phyloP scores from a whole-genome alignment of 129 eudicot genomes.

The Oenanthe sinensis region DNA sequence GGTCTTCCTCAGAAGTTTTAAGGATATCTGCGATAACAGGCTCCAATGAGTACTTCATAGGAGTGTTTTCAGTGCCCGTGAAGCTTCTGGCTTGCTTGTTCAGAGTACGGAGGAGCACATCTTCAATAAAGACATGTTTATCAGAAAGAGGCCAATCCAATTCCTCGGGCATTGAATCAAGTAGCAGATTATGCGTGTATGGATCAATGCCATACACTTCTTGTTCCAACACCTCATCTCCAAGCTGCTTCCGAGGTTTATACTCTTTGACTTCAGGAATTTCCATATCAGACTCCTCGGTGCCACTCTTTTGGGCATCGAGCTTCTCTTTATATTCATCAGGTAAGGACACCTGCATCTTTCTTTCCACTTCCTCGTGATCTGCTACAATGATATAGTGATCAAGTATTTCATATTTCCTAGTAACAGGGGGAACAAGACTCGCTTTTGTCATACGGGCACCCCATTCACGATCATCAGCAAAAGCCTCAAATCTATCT shows the following conservation, averaged over 20 bases:
- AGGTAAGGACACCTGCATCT: slow-evolving; percentile 84
- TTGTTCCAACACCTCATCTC: slow-evolving; percentile 91
- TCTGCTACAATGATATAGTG: slow-evolving; percentile 81
- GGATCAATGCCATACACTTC: slow-evolving; percentile 99
- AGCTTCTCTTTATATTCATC: slow-evolving; percentile 84
- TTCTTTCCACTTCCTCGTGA: slow-evolving; percentile 75
- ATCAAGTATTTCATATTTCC: slow-evolving; percentile 91
- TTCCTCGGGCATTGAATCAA: slow-evolving; percentile 91
- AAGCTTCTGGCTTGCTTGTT: slow-evolving; percentile 70
- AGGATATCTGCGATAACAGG: slow-evolving; percentile 65
- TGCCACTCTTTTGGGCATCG: slow-evolving; percentile 66
- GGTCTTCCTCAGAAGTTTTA: slow-evolving; percentile 36
- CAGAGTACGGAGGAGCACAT: slow-evolving; percentile 63
- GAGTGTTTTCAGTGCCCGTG: slow-evolving; percentile 83
- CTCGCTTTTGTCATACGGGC: slow-evolving; percentile 98
- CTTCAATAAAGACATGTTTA: slow-evolving; percentile 86
- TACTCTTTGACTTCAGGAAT: slow-evolving; percentile 89
- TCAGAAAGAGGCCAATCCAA: slow-evolving; percentile 79
- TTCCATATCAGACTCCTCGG: slow-evolving; percentile 93
- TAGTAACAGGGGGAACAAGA: slow-evolving; percentile 95
- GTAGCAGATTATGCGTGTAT: slow-evolving; percentile 82
- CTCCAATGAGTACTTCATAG: slow-evolving; percentile 75
- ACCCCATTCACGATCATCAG: slow-evolving; percentile 98
- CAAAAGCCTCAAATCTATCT: slow-evolving; percentile 51
- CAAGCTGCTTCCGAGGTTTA: slow-evolving; percentile 85